Base-by-base conservation (phyloP, 2,329 filamentous ascomycete species). In the Sporothrix mexicana region DNA sequence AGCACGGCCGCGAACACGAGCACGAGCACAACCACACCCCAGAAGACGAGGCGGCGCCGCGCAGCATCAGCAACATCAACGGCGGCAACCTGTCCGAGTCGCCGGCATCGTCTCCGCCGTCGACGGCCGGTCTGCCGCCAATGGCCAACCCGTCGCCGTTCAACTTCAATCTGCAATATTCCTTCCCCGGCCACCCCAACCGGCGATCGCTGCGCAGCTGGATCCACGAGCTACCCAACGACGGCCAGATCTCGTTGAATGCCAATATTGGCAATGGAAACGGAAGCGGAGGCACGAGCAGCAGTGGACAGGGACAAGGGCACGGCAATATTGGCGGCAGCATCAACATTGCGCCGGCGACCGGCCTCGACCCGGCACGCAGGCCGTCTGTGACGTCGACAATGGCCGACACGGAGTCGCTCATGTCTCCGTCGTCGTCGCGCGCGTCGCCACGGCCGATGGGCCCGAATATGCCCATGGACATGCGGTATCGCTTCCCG, bases 361-460 rank as follows among this genome's bases (percentile, higher is more conserved):
- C 30, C 0, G 69, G 47, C 17, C 57, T 64, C 23, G 69, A 71
- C 30, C 45, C 43, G 5, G 43, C 43, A 9, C 57, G 69, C 2
- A 51, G 66, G 23, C 70, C 73, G 36, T 70, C 62, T 7, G 47
- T 67, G 8, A 49, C 70, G 9, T 74, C 70, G 7, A 59, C 67
- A 5, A 68, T 43, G 49, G 69, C 73, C 25, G 57, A 53, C 23
- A 51, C 71, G 23, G 73, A 74, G 23, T 74, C 73, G n/a, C 47
- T 72, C 4, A 66, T 68, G 69, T 72, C 57, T 30, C 57, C 47
- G 15, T 47, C 69, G 45, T 71, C 69, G n/a, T 55, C 59, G 13
- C 25, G 69, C 12, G 69, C 57, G 3, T 64, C 57, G 25, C 59
- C 69, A 9, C 69, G 69, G 55, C 55, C 69, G 3, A 51, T 62